Base-by-base conservation (phyloP, 495 filamentous ascomycete genomes). In the Tuber melanosporum region DNA sequence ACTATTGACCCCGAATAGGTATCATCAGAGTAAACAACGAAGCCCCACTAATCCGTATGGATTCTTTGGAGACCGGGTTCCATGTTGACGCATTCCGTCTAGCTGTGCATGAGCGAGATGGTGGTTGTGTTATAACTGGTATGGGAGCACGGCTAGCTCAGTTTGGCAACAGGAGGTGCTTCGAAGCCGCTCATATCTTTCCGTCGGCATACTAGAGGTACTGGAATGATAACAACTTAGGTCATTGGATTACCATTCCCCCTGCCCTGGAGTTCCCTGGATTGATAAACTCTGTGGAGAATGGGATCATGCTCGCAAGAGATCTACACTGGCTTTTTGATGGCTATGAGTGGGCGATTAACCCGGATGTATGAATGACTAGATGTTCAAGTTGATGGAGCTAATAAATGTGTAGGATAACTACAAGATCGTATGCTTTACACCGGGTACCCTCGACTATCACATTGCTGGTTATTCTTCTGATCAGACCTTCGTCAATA, bases 241-340 rank as follows among this genome's bases (percentile, higher is more conserved):
- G 73, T 71, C 75, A 79, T 70, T 85, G 80, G 85, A 85, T 86
- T 49, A 84, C 80, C n/a, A 82, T 82, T 82, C 49, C 72, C 36
- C 75, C 76, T 44, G 47, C 73, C 74, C 74, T 26, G 44, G 43
- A 70, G 42, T 66, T 74, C 39, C 44, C 44, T 43, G 75, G 74
- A 78, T 44, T 49, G 20, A 85, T 86, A 45, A 85, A 85, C 78
- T 85, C 85, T 20, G 75, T 83, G 73, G 83, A 85, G 57, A 85
- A 85, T 83, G 82, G 83, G 32, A 75, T 85, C 49, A 78, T 85
- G 44, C 80, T 86, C 71, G n/a, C 57, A 20, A 43, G 46, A 44
- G 66, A 57, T 80, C 78, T 85, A 79, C 84, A 86, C 73, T 0
- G 74, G 32, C 32, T 81, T 10, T 85, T 85, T 76, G 83, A 86